phyloP scores from a whole-genome alignment of 2,329 filamentous ascomycete species.

The Exserohilum rostratum region DNA sequence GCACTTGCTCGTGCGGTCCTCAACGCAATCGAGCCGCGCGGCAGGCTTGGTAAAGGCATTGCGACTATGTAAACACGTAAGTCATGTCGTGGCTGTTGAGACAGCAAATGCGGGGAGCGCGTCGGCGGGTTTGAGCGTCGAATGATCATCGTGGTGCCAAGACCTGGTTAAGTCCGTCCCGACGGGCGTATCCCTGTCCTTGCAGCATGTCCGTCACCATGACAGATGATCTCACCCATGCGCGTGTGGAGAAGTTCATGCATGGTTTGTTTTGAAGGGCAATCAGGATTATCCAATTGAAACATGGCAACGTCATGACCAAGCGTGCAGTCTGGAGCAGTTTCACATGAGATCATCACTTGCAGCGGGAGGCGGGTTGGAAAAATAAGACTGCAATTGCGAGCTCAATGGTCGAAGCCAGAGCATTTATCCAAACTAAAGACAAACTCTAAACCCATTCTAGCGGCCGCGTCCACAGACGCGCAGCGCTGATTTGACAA shows the following conservation, averaged over 20 bases:
- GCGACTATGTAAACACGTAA: conserved; percentile 19
- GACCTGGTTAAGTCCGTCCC: conserved; percentile 10
- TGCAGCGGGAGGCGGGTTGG: not conserved
- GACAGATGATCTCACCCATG: not conserved
- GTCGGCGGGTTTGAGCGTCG: not conserved
- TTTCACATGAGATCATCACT: not conserved
- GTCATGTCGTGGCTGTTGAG: conserved; percentile 20
- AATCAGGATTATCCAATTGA: not conserved
- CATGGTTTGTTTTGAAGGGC: conserved; percentile 1
- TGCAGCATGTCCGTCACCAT: not conserved
- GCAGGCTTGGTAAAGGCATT: conserved; percentile 41
- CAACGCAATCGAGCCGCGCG: conserved; percentile 31
- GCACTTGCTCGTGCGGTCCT: conserved; percentile 17
- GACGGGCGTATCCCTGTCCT: conserved; percentile 3
- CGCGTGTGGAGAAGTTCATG: conserved; percentile 4
- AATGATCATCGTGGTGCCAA: conserved; percentile 14
- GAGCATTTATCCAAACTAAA: conserved; percentile 17
- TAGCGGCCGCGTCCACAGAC: conserved; percentile 9
- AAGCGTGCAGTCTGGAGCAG: not conserved
- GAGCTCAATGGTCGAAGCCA: conserved; percentile 20
- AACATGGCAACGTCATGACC: not conserved
- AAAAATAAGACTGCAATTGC: conserved; percentile 18
- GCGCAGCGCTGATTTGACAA: conserved; percentile 3
- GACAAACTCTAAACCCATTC: conserved; percentile 4
- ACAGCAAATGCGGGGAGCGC: conserved; percentile 19